A percentile compares a stretch with the other conserved stretches of the same genome.
phyloP scores from a whole-genome alignment of 352 stramenopile species.

The Blastocystis sp. region DNA sequence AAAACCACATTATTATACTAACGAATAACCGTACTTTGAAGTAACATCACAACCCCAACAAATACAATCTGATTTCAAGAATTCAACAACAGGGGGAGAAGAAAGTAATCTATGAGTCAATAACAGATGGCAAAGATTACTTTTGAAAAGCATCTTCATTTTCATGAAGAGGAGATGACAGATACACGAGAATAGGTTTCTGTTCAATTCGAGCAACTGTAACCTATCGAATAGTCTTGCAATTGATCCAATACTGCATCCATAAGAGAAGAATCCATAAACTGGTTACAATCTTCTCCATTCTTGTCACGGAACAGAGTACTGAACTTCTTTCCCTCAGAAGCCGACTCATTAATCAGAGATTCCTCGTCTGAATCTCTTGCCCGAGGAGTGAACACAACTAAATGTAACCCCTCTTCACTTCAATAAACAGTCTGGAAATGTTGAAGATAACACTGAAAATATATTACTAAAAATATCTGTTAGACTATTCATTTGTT shows the following conservation, averaged over 20 bases:
- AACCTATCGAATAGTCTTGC: background rate
- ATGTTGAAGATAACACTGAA: background rate
- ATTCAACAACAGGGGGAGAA: background rate
- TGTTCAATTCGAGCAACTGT: constrained; percentile 18
- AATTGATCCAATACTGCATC: background rate
- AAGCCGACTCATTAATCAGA: constrained; percentile 39
- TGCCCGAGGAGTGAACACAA: constrained; percentile 4
- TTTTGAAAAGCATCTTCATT: constrained; percentile 62
- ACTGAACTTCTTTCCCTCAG: constrained; percentile 42
- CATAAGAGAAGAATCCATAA: constrained; percentile 49
- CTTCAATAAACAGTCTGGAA: constrained; percentile 8
- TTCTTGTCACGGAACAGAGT: background rate
- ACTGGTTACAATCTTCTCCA: constrained; percentile 7
- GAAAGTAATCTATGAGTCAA: background rate
- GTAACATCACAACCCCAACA: constrained; percentile 59
- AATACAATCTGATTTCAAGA: background rate
- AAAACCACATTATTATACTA: background rate
- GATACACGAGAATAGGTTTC: constrained; percentile 23
- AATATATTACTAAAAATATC: constrained; percentile 20
- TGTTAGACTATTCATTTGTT: background rate
- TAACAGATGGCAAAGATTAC: background rate
- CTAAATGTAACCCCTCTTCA: background rate
- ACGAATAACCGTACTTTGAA: constrained; percentile 19
- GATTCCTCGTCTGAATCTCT: background rate
- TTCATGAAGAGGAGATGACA: constrained; percentile 44